Evolutionary conservation across 495 filamentous ascomycete genomes (phyloP).

Genomic region (Hypomontagnella monticulosa): DNA sequence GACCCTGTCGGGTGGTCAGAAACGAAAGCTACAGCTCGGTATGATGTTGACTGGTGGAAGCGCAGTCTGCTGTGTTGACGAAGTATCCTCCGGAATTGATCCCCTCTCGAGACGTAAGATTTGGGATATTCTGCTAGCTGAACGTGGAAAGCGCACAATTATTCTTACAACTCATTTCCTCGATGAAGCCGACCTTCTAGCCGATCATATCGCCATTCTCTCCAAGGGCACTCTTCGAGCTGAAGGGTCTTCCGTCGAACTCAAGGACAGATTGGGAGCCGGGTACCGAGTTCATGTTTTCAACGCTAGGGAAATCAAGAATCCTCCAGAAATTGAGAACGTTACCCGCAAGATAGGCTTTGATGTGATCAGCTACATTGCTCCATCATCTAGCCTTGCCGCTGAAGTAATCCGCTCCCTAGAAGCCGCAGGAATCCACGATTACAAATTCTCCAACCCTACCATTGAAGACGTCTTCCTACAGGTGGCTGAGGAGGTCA

Average conservation of each 20-base stretch:
- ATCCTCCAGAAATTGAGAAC: constrained; percentile 63
- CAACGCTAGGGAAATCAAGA: constrained; percentile 54
- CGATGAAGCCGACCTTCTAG: constrained; percentile 79
- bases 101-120: constrained; percentile 83
- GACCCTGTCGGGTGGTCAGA: constrained; percentile 86
- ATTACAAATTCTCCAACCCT: constrained; percentile 82
- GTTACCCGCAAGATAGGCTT: constrained; percentile 66
- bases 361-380: constrained; percentile 76
- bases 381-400: constrained; percentile 68
- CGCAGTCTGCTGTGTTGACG: constrained; percentile 86
- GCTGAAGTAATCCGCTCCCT: constrained; percentile 72
- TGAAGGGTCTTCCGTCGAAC: constrained; percentile 78
- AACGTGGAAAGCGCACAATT: constrained; percentile 79
- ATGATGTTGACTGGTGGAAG: constrained; percentile 93
- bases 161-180: constrained; percentile 88
- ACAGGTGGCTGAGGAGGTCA: constrained; percentile 77
- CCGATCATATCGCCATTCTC: constrained; percentile 80
- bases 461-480: constrained; percentile 91
- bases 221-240: constrained; percentile 76
- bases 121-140: constrained; percentile 87
- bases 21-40: constrained; percentile 88
- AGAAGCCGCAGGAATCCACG: constrained; percentile 67
- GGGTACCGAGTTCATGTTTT: constrained; percentile 82
- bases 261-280: constrained; percentile 73
- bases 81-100: constrained; percentile 84